Conservation (phyloP, 2,329 filamentous ascomycete genomes). For the Leptosphaerulina australis region DNA sequence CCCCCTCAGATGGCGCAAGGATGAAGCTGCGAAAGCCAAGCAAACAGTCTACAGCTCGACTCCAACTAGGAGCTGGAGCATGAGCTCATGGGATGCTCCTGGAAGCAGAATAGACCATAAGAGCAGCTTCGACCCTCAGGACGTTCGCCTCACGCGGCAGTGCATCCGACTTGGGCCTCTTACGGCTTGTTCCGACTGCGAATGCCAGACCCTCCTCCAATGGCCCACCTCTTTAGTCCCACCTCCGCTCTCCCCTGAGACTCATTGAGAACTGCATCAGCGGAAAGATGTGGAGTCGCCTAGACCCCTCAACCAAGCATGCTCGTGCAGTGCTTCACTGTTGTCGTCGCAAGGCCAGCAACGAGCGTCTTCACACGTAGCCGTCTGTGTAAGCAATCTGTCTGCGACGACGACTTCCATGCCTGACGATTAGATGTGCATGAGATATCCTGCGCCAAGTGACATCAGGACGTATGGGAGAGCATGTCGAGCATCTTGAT, state of each 20-base stretch:
- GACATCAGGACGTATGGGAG: constrained; percentile 6
- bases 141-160: neutral
- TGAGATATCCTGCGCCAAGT: constrained; percentile 8
- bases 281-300: constrained; percentile 2
- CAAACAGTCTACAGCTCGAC: neutral
- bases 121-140: no score
- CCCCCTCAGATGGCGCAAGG: neutral
- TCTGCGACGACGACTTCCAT: neutral
- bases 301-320: neutral
- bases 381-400: neutral
- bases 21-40: neutral
- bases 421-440: neutral
- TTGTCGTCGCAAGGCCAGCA: neutral
- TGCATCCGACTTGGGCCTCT: neutral
- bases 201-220: constrained; percentile 8
- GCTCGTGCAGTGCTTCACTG: neutral
- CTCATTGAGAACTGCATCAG: constrained; percentile 1
- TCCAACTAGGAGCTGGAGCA: neutral
- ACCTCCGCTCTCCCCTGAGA: constrained; percentile 10
- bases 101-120: no score
- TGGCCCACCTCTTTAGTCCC: constrained; percentile 13
- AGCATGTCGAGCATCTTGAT: constrained; percentile 2
- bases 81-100: no score
- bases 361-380: neutral
- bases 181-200: constrained; percentile 6